Base-by-base conservation (phyloP, 1,139 yeast species). In the Yamadazyma songkhlaensis region DNA sequence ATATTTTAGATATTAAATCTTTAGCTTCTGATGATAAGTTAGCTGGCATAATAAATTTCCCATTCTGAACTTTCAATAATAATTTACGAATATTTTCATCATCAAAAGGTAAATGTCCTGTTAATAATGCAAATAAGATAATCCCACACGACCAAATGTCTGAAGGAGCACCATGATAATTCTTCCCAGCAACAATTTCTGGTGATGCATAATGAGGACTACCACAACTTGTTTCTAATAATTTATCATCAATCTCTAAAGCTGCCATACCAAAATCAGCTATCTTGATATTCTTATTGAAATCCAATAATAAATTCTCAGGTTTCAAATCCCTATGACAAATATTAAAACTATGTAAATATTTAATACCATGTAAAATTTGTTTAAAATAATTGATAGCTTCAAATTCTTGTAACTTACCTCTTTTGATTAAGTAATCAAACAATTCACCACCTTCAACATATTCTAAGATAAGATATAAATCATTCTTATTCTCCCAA, bases 231-330 rank as follows among this genome's bases (percentile, higher is more conserved):
- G 98, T 92, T 59, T 92, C 97, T 40, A 94, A 71, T 55, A 92
- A 66, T 51, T 85, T 78, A 50, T 84, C 95, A 40, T 79, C 77
- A 29, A 95, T 83, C 60, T 92, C 98, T 34, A 92, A 68, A 2
- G 98, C 98, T n/a, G 99, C 98, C 98, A 92, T 94, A 29, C 99
- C 99, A 59, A 92, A 92, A 64, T 92, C 99, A 11, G 99, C 98
- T 50, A 92, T 90, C 59, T 92, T 92, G 60, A 92, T 89, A 59
- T 87, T 89, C 47, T 84, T 79, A 58, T 87, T 77, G 58, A 84
- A 83, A 64, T 94, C 98, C 34, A 92, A 69, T 35, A 92, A 67
- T 49, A 92, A 71, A 62, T 92, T 92, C 59, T 92, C 99, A 0
- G 98, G 98, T 59, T 92, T 92, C 55, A 92, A 73, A 59, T 92